These are phyloP conservation scores for Entelexis sorbosivorans DNA, from an alignment of 1,139 yeast genomes.

Conservation along the genomic window DNA sequence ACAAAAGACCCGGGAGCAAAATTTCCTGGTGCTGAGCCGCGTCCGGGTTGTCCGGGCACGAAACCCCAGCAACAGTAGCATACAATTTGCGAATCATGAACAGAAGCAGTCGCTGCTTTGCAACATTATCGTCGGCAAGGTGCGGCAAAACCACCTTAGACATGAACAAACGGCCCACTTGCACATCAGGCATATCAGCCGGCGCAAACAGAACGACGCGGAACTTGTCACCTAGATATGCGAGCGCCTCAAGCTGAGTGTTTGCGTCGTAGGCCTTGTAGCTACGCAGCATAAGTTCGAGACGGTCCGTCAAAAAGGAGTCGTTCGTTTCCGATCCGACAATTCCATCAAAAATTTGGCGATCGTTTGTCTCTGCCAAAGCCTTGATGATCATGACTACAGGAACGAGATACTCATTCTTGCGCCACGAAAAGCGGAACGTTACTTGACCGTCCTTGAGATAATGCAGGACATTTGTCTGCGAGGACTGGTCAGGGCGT, in stretches of 20 bases:
- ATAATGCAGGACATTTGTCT: conserved; percentile 91
- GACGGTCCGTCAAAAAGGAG: conserved; percentile 94
- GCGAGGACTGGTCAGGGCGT: conserved; percentile 94
- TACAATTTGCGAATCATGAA: conserved; percentile 94
- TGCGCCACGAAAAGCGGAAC: conserved; percentile 92
- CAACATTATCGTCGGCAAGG: conserved; percentile 41
- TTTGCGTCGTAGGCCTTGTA: conserved; percentile 71
- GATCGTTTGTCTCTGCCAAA: conserved; percentile 76
- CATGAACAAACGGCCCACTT: conserved; percentile 80
- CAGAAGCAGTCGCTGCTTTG: conserved; percentile 74
- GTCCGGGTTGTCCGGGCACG: conserved; percentile 97
- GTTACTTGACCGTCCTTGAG: conserved; percentile 93
- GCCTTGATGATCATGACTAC: conserved; percentile 90
- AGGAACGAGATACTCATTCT: conserved; percentile 88
- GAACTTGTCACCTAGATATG: conserved; percentile 90
- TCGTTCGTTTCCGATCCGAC: conserved; percentile 79
- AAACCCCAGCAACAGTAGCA: conserved; percentile 91
- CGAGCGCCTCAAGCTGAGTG: conserved; percentile 77
- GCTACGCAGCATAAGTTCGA: conserved; percentile 79
- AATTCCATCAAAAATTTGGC: conserved; percentile 91
- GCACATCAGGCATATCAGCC: conserved; percentile 76
- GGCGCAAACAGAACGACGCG: conserved; percentile 86
- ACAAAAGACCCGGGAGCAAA: conserved; percentile 85
- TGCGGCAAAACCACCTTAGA: conserved; percentile 83
- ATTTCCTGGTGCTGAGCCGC: conserved; percentile 98